These are phyloP conservation scores for Blastocystis sp. DNA, from an alignment of 352 stramenopile species.

Conservation along the genomic window DNA sequence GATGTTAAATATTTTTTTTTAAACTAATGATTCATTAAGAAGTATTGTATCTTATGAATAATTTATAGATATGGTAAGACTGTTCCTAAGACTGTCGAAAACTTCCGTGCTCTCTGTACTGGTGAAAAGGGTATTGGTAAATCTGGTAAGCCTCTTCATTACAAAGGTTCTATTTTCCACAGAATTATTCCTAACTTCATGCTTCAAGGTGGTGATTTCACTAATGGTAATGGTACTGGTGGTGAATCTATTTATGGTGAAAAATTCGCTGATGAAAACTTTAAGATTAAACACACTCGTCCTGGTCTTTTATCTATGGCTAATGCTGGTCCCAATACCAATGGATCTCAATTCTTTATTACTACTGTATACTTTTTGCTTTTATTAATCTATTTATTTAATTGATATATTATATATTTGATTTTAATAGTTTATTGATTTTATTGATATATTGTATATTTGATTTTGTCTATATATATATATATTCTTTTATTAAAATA, in stretches of 20 bases:
- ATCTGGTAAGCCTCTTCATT: slow-evolving; percentile 75
- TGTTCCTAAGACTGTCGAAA: slow-evolving; percentile 61
- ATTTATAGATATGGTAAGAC: slow-evolving; percentile 47
- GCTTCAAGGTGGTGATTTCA: slow-evolving; percentile 67
- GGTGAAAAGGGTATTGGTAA: slow-evolving; percentile 60
- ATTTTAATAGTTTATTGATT: no score
- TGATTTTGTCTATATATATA: no score
- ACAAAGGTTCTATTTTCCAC: slow-evolving; percentile 75
- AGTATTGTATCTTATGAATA: slow-evolving; percentile 44
- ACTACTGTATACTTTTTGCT: slow-evolving; percentile 63
- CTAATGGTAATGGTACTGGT: slow-evolving; percentile 66
- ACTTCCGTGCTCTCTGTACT: slow-evolving; percentile 58
- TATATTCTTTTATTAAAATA: neutral
- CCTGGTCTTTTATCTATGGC: slow-evolving; percentile 77
- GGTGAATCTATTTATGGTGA: slow-evolving; percentile 77
- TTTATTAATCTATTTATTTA: slow-evolving; percentile 45
- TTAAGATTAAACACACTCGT: slow-evolving; percentile 70
- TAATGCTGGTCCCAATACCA: slow-evolving; percentile 82
- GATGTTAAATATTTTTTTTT: neutral
- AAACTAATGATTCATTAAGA: neutral
- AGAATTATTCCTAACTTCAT: slow-evolving; percentile 68
- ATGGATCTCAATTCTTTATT: slow-evolving; percentile 90
- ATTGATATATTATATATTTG: neutral
- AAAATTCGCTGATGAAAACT: slow-evolving; percentile 86
- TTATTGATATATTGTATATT: no score